Conservation (phyloP, 2,329 filamentous ascomycete species). For the Talaromyces islandicus region DNA sequence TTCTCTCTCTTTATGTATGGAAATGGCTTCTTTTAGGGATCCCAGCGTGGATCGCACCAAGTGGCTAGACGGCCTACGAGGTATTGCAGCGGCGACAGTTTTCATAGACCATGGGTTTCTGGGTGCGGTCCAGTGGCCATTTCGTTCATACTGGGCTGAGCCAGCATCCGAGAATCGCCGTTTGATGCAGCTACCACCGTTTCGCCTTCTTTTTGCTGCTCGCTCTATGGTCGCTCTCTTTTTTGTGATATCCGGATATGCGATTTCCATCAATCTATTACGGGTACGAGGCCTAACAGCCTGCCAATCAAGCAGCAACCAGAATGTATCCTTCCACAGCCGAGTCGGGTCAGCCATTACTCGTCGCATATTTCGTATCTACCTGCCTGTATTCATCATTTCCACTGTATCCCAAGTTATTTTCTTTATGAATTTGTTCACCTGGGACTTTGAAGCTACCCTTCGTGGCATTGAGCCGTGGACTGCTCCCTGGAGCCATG, state of each 20-base stretch:
- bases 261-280: conserved; percentile 47
- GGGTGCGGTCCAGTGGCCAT: conserved; percentile 16
- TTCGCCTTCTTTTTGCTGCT: conserved; percentile 33
- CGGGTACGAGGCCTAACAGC: conserved; percentile 9
- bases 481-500: conserved; percentile 15
- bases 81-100: conserved; percentile 21
- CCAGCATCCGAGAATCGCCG: conserved; percentile 14
- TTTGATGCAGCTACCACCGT: conserved; percentile 31
- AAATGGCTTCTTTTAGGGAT: too few species aligned
- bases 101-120: conserved; percentile 20
- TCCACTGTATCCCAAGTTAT: conserved; percentile 14
- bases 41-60: conserved; percentile 14
- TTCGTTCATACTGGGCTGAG: conserved; percentile 17
- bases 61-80: conserved; percentile 23
- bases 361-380: conserved; percentile 16
- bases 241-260: conserved; percentile 56
- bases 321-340: conserved; percentile 6
- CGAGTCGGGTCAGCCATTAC: conserved; percentile 16
- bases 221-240: conserved; percentile 46
- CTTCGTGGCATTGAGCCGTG: conserved; percentile 14
- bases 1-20: too few species aligned
- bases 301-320: background rate
- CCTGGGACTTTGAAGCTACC: conserved; percentile 15
- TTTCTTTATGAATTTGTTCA: conserved; percentile 16
- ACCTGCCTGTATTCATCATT: conserved; percentile 15